Percentiles rank a stretch among this genome's conserved stretches.
Evolutionary conservation across 2,329 filamentous ascomycete species (phyloP).

Genomic region (Scytalidium lignicola): DNA sequence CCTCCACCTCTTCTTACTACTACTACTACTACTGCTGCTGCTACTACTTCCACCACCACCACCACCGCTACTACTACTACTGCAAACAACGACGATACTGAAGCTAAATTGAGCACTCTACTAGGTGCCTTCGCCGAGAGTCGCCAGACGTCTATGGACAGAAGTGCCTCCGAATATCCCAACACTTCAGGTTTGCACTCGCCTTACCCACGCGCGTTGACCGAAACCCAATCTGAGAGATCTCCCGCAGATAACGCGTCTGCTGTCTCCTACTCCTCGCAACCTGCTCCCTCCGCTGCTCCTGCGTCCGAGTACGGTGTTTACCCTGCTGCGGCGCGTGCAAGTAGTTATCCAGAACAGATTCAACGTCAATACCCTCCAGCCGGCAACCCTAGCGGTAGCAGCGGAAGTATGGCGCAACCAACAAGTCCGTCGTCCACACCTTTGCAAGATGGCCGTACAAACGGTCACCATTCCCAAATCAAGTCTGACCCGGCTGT

Average conservation of each 20-base stretch:
- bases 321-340: slow-evolving; percentile 70
- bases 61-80: slow-evolving; percentile 4
- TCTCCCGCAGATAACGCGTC: slow-evolving; percentile 83
- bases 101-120: slow-evolving; percentile 25
- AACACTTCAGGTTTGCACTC: slow-evolving; percentile 77
- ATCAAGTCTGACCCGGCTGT: slow-evolving; percentile 94
- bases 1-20: background rate
- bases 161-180: slow-evolving; percentile 69
- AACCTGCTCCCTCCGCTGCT: slow-evolving; percentile 78
- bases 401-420: slow-evolving; percentile 93
- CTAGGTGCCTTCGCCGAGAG: slow-evolving; percentile 22
- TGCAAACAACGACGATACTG: slow-evolving; percentile 15
- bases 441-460: slow-evolving; percentile 73
- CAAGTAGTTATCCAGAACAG: slow-evolving; percentile 82
- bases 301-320: slow-evolving; percentile 86
- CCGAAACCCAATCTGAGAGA: slow-evolving; percentile 76
- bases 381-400: slow-evolving; percentile 66
- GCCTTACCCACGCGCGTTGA: slow-evolving; percentile 61
- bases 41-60: background rate
- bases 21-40: background rate
- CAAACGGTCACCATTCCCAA: slow-evolving; percentile 70
- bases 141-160: slow-evolving; percentile 46
- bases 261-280: slow-evolving; percentile 83
- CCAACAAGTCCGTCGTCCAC: slow-evolving; percentile 91
- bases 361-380: slow-evolving; percentile 80